Base-by-base conservation (phyloP, 208 protist genomes). In the Zelonia costaricensis region DNA sequence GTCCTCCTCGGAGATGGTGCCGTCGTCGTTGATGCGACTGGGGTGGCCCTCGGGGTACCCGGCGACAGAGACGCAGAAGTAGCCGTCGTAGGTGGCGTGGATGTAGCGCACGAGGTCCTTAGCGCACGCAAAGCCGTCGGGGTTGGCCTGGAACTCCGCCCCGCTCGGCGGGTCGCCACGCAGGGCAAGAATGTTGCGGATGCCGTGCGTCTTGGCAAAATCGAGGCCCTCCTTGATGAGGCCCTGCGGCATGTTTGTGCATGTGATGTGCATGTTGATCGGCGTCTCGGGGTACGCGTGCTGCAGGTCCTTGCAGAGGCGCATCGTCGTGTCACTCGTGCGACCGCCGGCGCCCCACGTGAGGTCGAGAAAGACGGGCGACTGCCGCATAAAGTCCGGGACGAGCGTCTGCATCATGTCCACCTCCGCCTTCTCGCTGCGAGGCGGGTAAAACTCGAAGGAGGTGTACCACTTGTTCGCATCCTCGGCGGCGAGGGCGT, bases 151-250 rank as follows among this genome's bases (percentile, higher is more conserved):
- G 72, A 80, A 92, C 53, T 82, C 78, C 62, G 82, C 65, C 53
- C 87, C 75, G 5, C 20, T n/a, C 20, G 85, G 81, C 40, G 85
- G 74, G 55, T 86, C 93, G 28, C 98, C 98, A 42, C 98, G 86
- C 10, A 99, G 86, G 12, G 95, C 97, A 4, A 99, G 71, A 43
- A 99, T 97, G 82, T 99, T 99, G 45, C 87, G 84, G 39, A 99
- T 95, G 61, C 94, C 93, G 48, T 76, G 57, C 22, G 70, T 72
- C 61, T 97, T 93, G 22, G 84, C 85, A 42, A 83, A 82, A 7
- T 91, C 74, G 10, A 99, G 73, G 2, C 70, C 71, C 43, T 92
- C 76, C 33, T 84, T 66, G 28, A 98, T 78, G 27, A 94, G 62
- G 0, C 78, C 86, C 0, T 62, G 12, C 10, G 83, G 75, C 86